These are phyloP conservation scores for Microsporum canis DNA, from an alignment of 2,329 filamentous ascomycete species.

Conservation along the genomic window DNA sequence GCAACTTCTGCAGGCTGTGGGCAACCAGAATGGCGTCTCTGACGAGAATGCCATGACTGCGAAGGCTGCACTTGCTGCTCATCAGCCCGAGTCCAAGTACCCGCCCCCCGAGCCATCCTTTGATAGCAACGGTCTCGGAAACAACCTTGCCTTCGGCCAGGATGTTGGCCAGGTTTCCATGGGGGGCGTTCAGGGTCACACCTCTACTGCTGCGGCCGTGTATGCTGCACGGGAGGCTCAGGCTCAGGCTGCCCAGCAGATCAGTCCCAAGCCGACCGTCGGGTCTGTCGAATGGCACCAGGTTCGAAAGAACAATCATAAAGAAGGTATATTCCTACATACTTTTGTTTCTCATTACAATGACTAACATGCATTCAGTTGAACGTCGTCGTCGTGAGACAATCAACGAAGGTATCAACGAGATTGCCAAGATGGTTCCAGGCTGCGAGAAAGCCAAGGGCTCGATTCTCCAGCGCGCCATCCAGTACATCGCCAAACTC, in stretches of 20 bases:
- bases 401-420: conserved; percentile 98
- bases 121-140: conserved; percentile 12
- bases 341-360: not conserved
- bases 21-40: conserved; percentile 43
- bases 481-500: conserved; percentile 86
- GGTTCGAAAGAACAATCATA: conserved; percentile 92
- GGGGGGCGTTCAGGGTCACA: conserved; percentile 28
- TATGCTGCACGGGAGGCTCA: conserved; percentile 43
- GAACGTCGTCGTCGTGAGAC: conserved; percentile 93
- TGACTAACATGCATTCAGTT: conserved; percentile 44
- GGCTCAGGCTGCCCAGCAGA: conserved; percentile 27
- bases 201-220: conserved; percentile 50
- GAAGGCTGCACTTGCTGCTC: conserved; percentile 37
- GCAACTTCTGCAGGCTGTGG: conserved; percentile 39
- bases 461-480: conserved; percentile 83
- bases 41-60: conserved; percentile 38
- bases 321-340: conserved; percentile 62
- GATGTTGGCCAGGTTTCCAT: conserved; percentile 31
- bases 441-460: conserved; percentile 99
- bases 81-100: conserved; percentile 35
- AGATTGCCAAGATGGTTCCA: conserved; percentile 92
- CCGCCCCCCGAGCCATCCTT: conserved; percentile 22
- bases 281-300: conserved; percentile 98
- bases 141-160: conserved; percentile 24
- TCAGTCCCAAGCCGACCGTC: conserved; percentile 65